phyloP scores from a whole-genome alignment of 345 rosid species.

The Excoecaria cochinchinensis region DNA sequence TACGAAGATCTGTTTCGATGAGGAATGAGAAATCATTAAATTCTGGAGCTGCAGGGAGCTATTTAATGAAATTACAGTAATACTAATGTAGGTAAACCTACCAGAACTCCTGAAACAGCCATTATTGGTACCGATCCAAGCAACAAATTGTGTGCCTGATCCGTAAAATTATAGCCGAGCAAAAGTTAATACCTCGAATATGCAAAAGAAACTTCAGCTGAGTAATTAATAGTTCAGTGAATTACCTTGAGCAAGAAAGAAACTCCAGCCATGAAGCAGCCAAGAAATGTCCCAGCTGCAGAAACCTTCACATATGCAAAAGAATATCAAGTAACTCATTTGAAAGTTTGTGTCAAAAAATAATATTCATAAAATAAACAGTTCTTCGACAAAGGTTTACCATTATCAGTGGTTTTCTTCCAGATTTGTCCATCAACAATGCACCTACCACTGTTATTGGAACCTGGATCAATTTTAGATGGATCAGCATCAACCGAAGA shows the following conservation, averaged over 20 bases:
- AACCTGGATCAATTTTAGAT: slow-evolving; percentile 41
- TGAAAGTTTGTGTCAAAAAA: not conserved
- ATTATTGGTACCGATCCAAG: slow-evolving; percentile 64
- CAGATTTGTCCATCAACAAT: slow-evolving; percentile 65
- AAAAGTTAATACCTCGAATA: slow-evolving; percentile 12
- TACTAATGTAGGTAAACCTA: slow-evolving; percentile 20
- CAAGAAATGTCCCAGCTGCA: slow-evolving; percentile 69
- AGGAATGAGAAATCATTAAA: not conserved
- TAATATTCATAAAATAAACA: not conserved
- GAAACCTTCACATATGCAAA: slow-evolving; percentile 47
- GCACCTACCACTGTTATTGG: slow-evolving; percentile 82
- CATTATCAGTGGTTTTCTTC: slow-evolving; percentile 92
- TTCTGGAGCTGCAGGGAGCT: not conserved
- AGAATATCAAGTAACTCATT: not conserved
- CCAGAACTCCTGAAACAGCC: slow-evolving; percentile 77
- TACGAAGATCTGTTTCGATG: slow-evolving; percentile 48
- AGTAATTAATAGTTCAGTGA: not conserved
- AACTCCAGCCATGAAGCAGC: slow-evolving; percentile 71
- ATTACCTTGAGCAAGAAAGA: slow-evolving; percentile 73
- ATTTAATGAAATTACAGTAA: not conserved
- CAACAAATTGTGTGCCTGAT: slow-evolving; percentile 54
- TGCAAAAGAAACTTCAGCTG: too few relatives aligned
- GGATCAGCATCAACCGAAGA: not conserved
- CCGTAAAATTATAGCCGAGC: slow-evolving; percentile 7
- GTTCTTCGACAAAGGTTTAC: slow-evolving; percentile 30